Percentiles rank a stretch among this genome's conserved stretches.
Evolutionary conservation across 176 grass and related monocot species (phyloP).

Genomic region (Zoysia pacifica): DNA sequence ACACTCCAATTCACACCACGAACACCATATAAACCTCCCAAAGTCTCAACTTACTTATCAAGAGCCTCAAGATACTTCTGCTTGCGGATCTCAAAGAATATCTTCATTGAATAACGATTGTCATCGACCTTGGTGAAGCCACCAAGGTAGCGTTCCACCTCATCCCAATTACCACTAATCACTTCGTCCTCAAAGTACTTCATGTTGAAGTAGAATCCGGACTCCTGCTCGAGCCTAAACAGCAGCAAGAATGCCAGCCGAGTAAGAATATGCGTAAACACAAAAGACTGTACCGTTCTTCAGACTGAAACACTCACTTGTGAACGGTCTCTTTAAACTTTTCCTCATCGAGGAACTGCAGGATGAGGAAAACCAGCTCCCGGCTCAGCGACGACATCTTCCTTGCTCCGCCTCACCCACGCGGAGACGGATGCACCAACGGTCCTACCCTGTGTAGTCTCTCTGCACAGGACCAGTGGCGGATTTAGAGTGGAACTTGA

Average conservation of each 20-base stretch:
- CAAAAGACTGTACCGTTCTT: not conserved
- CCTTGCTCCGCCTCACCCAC: constrained; percentile 33
- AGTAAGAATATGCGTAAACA: not conserved
- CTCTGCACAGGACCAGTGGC: constrained; percentile 24
- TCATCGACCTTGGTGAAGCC: constrained; percentile 90
- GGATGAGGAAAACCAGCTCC: constrained; percentile 80
- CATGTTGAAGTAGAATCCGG: constrained; percentile 96
- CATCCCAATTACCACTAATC: constrained; percentile 80
- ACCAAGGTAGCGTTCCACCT: constrained; percentile 79
- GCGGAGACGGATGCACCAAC: constrained; percentile 30
- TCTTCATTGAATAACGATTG: constrained; percentile 86
- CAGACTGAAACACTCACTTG: constrained; percentile 53
- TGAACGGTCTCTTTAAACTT: constrained; percentile 90
- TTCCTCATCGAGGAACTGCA: constrained; percentile 96
- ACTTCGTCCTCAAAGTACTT: constrained; percentile 91
- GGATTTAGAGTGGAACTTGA: not conserved
- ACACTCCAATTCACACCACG: constrained; percentile 5
- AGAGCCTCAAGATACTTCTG: constrained; percentile 89
- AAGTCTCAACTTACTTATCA: constrained; percentile 62
- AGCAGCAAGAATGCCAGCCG: not conserved
- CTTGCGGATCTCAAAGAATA: constrained; percentile 92
- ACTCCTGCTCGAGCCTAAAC: constrained; percentile 84
- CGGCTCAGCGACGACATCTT: constrained; percentile 73
- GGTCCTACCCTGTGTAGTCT: constrained; percentile 16
- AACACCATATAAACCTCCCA: not conserved